A percentile compares a stretch with the other conserved stretches of the same genome.
phyloP scores from a whole-genome alignment of 345 rosid genomes.

The Erysimum cheiranthoides region DNA sequence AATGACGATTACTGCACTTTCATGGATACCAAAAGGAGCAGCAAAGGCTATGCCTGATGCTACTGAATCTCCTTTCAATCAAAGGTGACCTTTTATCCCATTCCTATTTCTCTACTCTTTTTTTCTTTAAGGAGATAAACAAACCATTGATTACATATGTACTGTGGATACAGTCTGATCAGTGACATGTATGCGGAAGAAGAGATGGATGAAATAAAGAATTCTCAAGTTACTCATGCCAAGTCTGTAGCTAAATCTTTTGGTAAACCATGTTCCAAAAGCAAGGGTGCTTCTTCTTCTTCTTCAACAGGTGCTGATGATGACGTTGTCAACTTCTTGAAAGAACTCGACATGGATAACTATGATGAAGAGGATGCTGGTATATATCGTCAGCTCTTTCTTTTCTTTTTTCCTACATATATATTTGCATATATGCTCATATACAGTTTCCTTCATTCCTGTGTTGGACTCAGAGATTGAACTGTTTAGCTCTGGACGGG shows the following conservation, averaged over 20 bases:
- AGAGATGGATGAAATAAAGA: conserved; percentile 48
- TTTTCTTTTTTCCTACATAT: no score
- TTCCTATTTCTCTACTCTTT: neutral
- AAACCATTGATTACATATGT: neutral
- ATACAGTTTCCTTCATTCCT: neutral
- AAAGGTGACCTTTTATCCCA: conserved; percentile 43
- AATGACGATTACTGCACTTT: conserved; percentile 77
- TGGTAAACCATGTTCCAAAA: conserved; percentile 53
- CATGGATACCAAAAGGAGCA: conserved; percentile 87
- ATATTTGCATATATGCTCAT: conserved; percentile 2
- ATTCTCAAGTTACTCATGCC: conserved; percentile 57
- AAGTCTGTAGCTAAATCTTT: conserved; percentile 66
- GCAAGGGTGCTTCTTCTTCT: conserved; percentile 42
- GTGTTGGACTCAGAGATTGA: conserved; percentile 56
- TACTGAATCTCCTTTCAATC: conserved; percentile 62
- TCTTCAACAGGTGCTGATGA: conserved; percentile 51
- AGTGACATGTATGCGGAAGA: conserved; percentile 56
- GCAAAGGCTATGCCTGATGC: conserved; percentile 58
- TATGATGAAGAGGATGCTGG: conserved; percentile 91
- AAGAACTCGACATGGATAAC: conserved; percentile 81
- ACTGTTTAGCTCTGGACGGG: conserved; percentile 64
- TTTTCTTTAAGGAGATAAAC: neutral
- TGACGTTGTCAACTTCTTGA: conserved; percentile 61
- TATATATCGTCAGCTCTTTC: conserved; percentile 33
- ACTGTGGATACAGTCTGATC: conserved; percentile 3